Conservation (phyloP, 2,329 filamentous ascomycete genomes). For the Stagonosporopsis cucurbitacearum region DNA sequence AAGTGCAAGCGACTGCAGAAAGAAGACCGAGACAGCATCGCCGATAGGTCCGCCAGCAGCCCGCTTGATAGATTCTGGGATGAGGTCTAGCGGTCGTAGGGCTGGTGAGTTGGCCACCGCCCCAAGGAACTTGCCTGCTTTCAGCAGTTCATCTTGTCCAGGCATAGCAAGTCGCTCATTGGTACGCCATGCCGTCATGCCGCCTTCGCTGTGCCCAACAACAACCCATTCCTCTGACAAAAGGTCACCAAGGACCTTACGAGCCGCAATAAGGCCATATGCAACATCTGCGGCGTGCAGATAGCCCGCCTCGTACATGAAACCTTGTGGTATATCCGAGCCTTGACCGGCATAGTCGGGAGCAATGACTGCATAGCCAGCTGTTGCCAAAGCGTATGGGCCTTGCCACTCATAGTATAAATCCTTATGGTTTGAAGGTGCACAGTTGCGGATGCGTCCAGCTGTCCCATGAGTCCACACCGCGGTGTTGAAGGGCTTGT, state of each 20-base stretch:
- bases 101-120: slow-evolving; percentile 31
- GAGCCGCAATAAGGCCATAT: slow-evolving; percentile 27
- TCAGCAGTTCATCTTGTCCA: slow-evolving; percentile 22
- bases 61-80: slow-evolving; percentile 29
- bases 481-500: slow-evolving; percentile 23
- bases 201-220: slow-evolving; percentile 32
- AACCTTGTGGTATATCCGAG: slow-evolving; percentile 28
- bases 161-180: slow-evolving; percentile 32
- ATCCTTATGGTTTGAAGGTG: slow-evolving; percentile 28
- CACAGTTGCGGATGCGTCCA: slow-evolving; percentile 25
- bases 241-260: slow-evolving; percentile 24
- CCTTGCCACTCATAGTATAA: slow-evolving; percentile 33
- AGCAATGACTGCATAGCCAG: slow-evolving; percentile 30
- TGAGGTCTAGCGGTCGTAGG: slow-evolving; percentile 29
- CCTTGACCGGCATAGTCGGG: slow-evolving; percentile 31
- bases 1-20: slow-evolving; percentile 24
- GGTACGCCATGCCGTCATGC: slow-evolving; percentile 32
- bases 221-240: slow-evolving; percentile 30
- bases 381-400: slow-evolving; percentile 22
- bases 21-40: slow-evolving; percentile 29
- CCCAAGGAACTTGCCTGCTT: slow-evolving; percentile 29
- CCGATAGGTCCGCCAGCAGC: slow-evolving; percentile 28
- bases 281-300: slow-evolving; percentile 30
- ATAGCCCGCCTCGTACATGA: slow-evolving; percentile 32
- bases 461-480: slow-evolving; percentile 32